phyloP scores from a whole-genome alignment of 331 rosid genomes.

The Erythrophleum ivorense region DNA sequence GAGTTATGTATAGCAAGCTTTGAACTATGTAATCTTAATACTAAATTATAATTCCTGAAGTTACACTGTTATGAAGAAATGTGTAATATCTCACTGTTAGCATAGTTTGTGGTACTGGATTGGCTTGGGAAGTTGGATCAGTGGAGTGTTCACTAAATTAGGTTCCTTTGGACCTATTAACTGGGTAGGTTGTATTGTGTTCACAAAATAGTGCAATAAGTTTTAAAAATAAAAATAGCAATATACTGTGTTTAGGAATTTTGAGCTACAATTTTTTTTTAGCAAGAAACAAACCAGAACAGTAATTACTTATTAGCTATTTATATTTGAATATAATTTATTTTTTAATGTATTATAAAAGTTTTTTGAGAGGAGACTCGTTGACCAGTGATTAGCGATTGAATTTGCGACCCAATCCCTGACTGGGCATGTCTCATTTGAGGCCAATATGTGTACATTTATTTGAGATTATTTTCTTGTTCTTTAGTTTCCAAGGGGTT shows the following conservation, averaged over 20 bases:
- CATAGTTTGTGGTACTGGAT: not conserved
- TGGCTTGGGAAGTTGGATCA: not conserved
- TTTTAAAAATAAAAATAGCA: not conserved
- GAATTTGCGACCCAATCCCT: not conserved
- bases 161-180: not conserved
- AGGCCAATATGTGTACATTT: not conserved
- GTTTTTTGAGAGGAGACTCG: not conserved
- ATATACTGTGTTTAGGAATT: not conserved
- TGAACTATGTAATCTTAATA: not conserved
- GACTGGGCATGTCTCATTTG: not conserved
- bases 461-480: not conserved
- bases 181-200: not conserved
- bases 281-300: not conserved
- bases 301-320: not conserved
- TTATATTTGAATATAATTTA: not conserved
- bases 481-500: not conserved
- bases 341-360: not conserved
- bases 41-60: conserved; percentile 7
- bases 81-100: not conserved
- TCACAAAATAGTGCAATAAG: not conserved
- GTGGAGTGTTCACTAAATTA: not conserved
- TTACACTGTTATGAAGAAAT: not conserved
- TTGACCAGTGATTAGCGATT: not conserved
- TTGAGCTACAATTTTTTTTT: not conserved
- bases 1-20: not conserved